A percentile compares a stretch with the other conserved stretches of the same genome.
These are phyloP conservation scores for Peribolospora kevripleyi DNA, from an alignment of 768 basidiomycete species.

Conservation along the genomic window DNA sequence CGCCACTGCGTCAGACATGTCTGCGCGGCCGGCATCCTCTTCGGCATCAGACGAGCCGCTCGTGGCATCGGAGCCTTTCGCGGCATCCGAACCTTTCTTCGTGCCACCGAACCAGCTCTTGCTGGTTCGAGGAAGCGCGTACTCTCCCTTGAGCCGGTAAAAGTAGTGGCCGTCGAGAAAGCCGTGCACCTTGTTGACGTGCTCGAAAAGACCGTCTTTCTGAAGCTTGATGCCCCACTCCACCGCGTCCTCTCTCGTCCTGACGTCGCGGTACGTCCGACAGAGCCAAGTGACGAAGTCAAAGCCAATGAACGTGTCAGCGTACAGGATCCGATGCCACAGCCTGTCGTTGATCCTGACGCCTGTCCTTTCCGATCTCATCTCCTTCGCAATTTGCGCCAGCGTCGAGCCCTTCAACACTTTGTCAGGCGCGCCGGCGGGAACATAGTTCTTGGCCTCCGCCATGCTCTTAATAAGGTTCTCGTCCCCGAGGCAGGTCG, in stretches of 20 bases:
- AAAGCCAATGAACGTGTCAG: constrained; percentile 61
- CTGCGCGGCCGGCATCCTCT: too few species aligned
- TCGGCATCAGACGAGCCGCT: too few species aligned
- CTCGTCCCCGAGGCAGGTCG: constrained; percentile 30
- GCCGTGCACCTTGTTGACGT: constrained; percentile 48
- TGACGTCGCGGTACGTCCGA: constrained; percentile 72
- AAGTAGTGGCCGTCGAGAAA: constrained; percentile 85
- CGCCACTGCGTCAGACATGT: too few species aligned
- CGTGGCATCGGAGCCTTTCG: too few species aligned
- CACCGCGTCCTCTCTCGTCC: constrained; percentile 49
- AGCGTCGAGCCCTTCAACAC: too few species aligned
- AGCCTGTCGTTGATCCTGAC: too few species aligned
- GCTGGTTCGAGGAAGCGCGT: constrained; percentile 39
- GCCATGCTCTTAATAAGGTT: too few species aligned
- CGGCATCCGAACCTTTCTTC: constrained; percentile 26
- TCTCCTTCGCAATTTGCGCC: too few species aligned
- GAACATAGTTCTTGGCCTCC: too few species aligned
- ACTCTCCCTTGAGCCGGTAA: constrained; percentile 58
- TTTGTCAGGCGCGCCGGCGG: too few species aligned
- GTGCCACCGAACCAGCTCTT: constrained; percentile 40
- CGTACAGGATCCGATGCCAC: too few species aligned
- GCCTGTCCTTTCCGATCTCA: too few species aligned
- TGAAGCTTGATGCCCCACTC: constrained; percentile 55
- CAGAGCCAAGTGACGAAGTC: constrained; percentile 80
- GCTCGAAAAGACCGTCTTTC: constrained; percentile 65